Evolutionary conservation across 1,139 yeast genomes (phyloP).

Genomic region (Geotrichum australiense): DNA sequence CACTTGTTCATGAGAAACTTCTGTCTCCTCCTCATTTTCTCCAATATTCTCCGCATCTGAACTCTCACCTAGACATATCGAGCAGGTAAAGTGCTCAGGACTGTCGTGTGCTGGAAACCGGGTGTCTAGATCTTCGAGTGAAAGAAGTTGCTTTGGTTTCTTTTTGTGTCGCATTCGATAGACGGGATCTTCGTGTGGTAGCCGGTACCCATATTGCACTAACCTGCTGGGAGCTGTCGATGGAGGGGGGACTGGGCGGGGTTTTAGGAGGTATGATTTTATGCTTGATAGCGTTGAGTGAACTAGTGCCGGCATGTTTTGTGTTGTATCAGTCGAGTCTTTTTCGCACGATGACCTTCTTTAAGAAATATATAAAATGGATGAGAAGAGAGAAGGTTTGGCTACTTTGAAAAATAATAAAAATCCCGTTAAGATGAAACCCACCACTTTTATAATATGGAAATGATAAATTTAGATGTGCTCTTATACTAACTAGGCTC

Average conservation of each 20-base stretch:
- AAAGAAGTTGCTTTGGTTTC: not conserved
- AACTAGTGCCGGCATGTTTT: not conserved
- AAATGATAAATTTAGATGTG: too few species aligned
- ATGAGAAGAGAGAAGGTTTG: not conserved
- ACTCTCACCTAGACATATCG: not conserved
- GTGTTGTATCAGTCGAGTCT: not conserved
- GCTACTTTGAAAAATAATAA: too few species aligned
- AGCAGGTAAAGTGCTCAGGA: slow-evolving; percentile 3
- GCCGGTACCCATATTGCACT: slow-evolving; percentile 5
- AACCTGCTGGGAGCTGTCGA: not conserved
- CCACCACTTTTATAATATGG: too few species aligned
- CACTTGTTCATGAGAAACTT: too few species aligned
- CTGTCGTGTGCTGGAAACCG: not conserved
- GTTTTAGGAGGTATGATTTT: slow-evolving; percentile 4
- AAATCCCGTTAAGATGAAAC: too few species aligned
- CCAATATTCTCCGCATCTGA: too few species aligned
- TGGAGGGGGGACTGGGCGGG: not conserved
- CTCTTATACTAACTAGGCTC: too few species aligned
- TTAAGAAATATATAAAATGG: not conserved
- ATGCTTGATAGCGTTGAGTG: slow-evolving; percentile 6
- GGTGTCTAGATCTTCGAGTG: not conserved
- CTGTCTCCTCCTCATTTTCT: too few species aligned
- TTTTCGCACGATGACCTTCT: too few species aligned
- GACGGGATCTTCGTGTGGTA: not conserved
- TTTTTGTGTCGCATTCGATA: not conserved